These are phyloP conservation scores for Trichoderma koningii DNA, from an alignment of 2,329 filamentous ascomycete species.

Conservation along the genomic window DNA sequence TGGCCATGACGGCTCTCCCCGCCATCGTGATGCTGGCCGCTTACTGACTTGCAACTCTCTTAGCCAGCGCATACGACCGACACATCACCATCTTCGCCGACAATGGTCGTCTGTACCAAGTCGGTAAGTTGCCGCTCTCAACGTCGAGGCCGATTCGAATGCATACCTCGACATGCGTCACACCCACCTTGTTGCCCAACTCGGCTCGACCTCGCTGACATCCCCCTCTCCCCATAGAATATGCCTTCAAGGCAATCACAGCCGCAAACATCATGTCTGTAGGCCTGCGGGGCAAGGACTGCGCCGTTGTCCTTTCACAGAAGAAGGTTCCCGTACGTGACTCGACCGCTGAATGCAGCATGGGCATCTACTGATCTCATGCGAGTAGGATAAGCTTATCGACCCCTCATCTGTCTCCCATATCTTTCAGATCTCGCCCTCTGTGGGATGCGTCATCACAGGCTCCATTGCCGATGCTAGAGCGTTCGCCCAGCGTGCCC, in stretches of 20 bases:
- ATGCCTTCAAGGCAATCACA: conserved; percentile 99
- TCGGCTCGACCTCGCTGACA: conserved; percentile 32
- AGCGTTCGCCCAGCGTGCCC: conserved; percentile 87
- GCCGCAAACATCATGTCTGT: conserved; percentile 98
- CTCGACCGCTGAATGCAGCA: background rate
- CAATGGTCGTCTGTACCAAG: conserved; percentile 98
- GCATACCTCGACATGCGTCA: conserved; percentile 2
- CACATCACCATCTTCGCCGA: conserved; percentile 99
- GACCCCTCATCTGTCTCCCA: conserved; percentile 95
- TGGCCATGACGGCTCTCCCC: conserved; percentile 28
- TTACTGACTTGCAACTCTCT: conserved; percentile 36
- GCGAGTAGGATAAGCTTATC: conserved; percentile 89
- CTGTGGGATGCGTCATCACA: conserved; percentile 97
- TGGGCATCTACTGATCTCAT: conserved; percentile 31
- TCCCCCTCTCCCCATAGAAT: conserved; percentile 63
- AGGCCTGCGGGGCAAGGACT: conserved; percentile 93
- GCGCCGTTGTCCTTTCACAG: conserved; percentile 94
- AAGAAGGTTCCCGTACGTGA: conserved; percentile 95
- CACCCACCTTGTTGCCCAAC: background rate
- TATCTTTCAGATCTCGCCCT: conserved; percentile 95
- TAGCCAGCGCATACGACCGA: conserved; percentile 83
- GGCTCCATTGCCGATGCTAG: conserved; percentile 97
- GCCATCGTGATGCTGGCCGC: conserved; percentile 26
- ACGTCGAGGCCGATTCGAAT: conserved; percentile 4
- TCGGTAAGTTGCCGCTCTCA: conserved; percentile 67